Base-by-base conservation (phyloP, 768 basidiomycete genomes). In the Exidia glandulosa region DNA sequence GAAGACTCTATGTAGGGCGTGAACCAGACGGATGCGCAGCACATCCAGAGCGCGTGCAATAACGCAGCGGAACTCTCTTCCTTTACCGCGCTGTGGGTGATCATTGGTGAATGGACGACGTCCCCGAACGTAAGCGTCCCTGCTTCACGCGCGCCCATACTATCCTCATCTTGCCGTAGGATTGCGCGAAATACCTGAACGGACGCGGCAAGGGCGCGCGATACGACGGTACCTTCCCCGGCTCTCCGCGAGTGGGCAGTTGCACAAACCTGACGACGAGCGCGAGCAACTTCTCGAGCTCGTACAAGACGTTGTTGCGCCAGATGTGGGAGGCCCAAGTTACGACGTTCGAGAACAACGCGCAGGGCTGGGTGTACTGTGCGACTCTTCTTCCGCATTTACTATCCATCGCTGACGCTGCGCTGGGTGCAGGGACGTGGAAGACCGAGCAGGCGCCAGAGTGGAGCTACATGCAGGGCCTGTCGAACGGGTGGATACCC, bases 381-480 rank as follows among this genome's bases (percentile, higher is more conserved):
- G 30, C 25, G 25, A 27, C 19, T 9, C 2, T 31, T 54, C 2
- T 14, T 19, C 6, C 25, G 16, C 30, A 1, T 9, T 29, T 25
- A 14, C 14, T n/a, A 5, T 33, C 3, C 27, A 9, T 36, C 16
- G 36, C 29, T 36, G 33, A 57, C 57, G 34, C 4, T 19, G 31
- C 9, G 27, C 4, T 25, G 25, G 25, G 58, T 30, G 31, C 27
- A 54, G 59, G 63, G 89, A 82, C 87, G 1, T 91, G 89, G 89
- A 91, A 91, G 74, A 71, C 88, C 0, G 90, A 92, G 71, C 73
- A 74, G 62, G 86, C 89, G 2, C 50, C 90, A 62, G 94, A 95
- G 60, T 96, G 94, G 94, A 79, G 87, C 1, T 95, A 95, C 75
- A 81, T 88, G 63, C 84, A 87, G 47, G 91, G 91, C 41, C 75